These are phyloP conservation scores for Candida chauliodis DNA, from an alignment of 805 yeast genomes.

Conservation along the genomic window DNA sequence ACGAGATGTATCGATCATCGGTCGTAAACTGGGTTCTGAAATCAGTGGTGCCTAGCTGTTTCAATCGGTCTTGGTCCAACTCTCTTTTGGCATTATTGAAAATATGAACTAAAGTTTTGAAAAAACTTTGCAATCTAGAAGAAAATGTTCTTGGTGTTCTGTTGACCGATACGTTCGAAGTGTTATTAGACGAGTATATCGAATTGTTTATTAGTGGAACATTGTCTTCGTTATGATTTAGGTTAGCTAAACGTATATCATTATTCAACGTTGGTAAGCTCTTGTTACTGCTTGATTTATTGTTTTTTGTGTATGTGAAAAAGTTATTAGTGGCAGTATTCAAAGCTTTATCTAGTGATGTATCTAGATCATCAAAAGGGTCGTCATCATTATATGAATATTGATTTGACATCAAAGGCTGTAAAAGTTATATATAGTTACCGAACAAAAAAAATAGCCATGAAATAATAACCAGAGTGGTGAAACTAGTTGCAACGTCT, in stretches of 20 bases:
- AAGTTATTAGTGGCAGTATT: conserved; percentile 45
- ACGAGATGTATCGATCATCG: conserved; percentile 39
- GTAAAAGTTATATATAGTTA: neutral
- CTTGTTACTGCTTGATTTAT: conserved; percentile 21
- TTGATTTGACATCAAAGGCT: conserved; percentile 6
- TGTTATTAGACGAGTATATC: conserved; percentile 16
- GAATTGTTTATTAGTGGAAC: conserved; percentile 26
- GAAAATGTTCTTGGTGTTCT: conserved; percentile 12
- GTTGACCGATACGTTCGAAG: conserved; percentile 18
- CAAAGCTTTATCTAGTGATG: conserved; percentile 63
- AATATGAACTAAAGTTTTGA: conserved; percentile 14
- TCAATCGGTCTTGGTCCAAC: conserved; percentile 21
- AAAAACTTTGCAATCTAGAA: conserved; percentile 9
- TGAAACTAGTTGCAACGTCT: neutral
- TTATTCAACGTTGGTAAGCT: conserved; percentile 14
- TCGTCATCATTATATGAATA: conserved; percentile 12
- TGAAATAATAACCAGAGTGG: neutral
- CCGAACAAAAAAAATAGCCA: neutral
- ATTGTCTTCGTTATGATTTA: conserved; percentile 20
- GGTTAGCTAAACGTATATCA: conserved; percentile 26
- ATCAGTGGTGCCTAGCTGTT: conserved; percentile 14
- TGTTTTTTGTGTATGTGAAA: conserved; percentile 21
- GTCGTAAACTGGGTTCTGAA: conserved; percentile 15
- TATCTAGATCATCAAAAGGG: conserved; percentile 62
- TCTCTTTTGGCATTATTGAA: conserved; percentile 24